Evolutionary conservation across 306 rosid species (phyloP), one percentile per base, ranked within the genome.

Genomic region (Cicer cuneatum): DNA sequence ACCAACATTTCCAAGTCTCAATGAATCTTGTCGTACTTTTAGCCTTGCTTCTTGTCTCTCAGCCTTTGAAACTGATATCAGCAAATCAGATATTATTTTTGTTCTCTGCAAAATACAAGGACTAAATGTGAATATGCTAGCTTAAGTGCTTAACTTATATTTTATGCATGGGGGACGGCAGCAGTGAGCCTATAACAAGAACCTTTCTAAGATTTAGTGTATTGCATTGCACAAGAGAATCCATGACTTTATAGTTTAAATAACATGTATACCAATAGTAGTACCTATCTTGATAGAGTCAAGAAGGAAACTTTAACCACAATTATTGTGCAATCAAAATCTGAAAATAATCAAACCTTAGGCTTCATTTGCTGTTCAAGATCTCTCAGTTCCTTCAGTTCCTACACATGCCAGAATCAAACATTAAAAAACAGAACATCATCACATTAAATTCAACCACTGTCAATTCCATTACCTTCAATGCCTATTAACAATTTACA

Each of bases 1-100:
- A 77, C 99, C 99, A 79, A 95, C 98, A 81, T 92, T 95, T 72
- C 99, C 99, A 18, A 95, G 96, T 81, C 99, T 89, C 86, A 95
- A 80, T 18, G 99, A 92, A 77, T 95, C 99, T 73, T 95, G 99
- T 16, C 98, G 89, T 42, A 95, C 97, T 86, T 95, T 95, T 84
- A 95, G 73, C 83, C 99, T 92, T 62, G 99, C 97, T 81, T 92
- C 99, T 80, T 92, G 98, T 80, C 98, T 92, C 86, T 95, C 96
- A 51, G 98, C 88, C 73, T 95, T 92, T 46, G 99, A 95, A 84
- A 95, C 92, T 65, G 98, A 89, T 84, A 95, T 95, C 87, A 95
- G 83, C 83, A 95, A 84, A 88, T 92, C 98, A 18, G 99, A 95
- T 79, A 95, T 86, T 63, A 89, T 85, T 82, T 90, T 95, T 15